Evolutionary conservation across 139 green algal species (phyloP).

Genomic region (Volvox africanus): DNA sequence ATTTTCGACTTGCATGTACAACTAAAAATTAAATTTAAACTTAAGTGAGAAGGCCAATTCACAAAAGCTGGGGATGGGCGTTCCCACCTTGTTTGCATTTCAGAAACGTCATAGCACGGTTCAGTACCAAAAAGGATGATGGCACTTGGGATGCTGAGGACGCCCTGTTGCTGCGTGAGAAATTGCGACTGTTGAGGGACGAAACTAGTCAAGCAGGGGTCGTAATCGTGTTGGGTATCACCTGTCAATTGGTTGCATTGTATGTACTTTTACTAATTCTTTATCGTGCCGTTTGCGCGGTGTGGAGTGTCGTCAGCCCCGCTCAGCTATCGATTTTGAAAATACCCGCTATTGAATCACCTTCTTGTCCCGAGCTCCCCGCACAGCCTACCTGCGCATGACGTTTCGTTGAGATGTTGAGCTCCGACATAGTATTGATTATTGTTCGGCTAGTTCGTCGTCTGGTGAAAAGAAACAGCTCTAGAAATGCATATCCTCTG

Average conservation of each 20-base stretch:
- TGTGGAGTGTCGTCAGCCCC: too few relatives aligned
- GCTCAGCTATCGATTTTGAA: too few relatives aligned
- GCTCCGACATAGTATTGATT: too few relatives aligned
- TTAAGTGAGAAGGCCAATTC: background rate
- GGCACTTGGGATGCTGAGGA: constrained; percentile 48
- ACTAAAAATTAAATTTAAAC: background rate
- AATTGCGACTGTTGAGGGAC: background rate
- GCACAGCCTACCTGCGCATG: too few relatives aligned
- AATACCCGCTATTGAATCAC: too few relatives aligned
- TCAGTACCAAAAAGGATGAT: constrained; percentile 25
- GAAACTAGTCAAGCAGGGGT: background rate
- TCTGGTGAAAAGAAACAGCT: too few relatives aligned
- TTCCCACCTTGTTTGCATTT: constrained; percentile 75
- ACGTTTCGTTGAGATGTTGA: too few relatives aligned
- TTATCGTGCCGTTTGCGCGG: background rate
- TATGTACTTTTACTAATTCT: background rate
- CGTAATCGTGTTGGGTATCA: background rate
- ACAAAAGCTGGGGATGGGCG: constrained; percentile 59
- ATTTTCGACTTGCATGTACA: background rate
- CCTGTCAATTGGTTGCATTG: background rate
- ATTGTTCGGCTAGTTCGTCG: too few relatives aligned
- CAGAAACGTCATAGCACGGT: constrained; percentile 59
- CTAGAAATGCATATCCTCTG: background rate
- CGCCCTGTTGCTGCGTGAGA: constrained; percentile 72
- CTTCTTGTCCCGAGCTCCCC: too few relatives aligned